phyloP scores from a whole-genome alignment of 2,329 filamentous ascomycete species.

The Lojkania enalia region DNA sequence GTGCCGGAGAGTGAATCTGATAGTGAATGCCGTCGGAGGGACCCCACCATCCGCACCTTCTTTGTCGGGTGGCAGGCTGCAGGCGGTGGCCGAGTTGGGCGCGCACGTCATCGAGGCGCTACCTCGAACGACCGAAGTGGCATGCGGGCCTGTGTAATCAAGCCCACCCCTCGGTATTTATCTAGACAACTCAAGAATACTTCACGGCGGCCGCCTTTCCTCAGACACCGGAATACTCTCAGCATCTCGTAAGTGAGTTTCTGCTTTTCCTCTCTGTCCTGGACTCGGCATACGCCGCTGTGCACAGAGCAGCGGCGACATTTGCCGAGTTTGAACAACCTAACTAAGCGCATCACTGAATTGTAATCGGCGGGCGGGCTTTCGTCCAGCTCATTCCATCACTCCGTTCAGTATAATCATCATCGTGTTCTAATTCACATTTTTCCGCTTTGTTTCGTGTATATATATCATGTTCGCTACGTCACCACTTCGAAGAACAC shows the following conservation, averaged over 20 bases:
- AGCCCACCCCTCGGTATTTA: constrained; percentile 24
- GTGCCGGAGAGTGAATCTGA: too few relatives aligned
- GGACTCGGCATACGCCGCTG: constrained; percentile 19
- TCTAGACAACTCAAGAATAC: constrained; percentile 19
- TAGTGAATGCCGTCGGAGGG: too few relatives aligned
- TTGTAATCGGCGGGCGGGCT: constrained; percentile 33
- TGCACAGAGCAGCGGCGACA: constrained; percentile 5
- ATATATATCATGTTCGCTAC: constrained; percentile 48
- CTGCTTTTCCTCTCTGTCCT: constrained; percentile 12
- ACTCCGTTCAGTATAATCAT: constrained; percentile 41
- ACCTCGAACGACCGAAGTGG: too few relatives aligned
- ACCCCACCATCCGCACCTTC: constrained; percentile 13
- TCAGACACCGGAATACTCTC: background rate
- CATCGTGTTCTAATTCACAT: constrained; percentile 22
- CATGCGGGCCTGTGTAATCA: constrained; percentile 11
- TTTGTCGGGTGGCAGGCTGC: too few relatives aligned
- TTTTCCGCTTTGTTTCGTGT: constrained; percentile 23
- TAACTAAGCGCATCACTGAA: constrained; percentile 29
- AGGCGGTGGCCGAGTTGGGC: background rate
- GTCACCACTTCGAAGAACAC: constrained; percentile 43
- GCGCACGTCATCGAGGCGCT: constrained; percentile 20
- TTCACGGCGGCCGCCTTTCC: constrained; percentile 7
- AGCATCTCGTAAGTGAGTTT: constrained; percentile 31
- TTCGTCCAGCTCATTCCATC: constrained; percentile 40
- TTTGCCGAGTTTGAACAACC: constrained; percentile 32